These are phyloP conservation scores for Candida michaelii DNA, from an alignment of 805 yeast species.

Conservation along the genomic window DNA sequence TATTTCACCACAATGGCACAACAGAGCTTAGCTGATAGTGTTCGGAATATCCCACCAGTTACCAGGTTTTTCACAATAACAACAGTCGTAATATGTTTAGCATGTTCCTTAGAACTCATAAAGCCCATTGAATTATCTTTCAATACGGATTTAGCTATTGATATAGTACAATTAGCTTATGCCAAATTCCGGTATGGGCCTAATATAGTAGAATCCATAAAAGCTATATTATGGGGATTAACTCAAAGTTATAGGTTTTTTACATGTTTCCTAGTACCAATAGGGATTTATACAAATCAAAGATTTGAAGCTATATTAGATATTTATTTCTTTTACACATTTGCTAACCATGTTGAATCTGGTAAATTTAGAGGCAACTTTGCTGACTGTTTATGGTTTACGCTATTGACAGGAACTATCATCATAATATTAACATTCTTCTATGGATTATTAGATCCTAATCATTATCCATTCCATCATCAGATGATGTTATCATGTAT, in stretches of 20 bases:
- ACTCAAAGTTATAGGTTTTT: constrained; percentile 31
- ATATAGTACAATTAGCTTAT: background rate
- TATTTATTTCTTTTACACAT: constrained; percentile 56
- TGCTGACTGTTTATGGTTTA: constrained; percentile 59
- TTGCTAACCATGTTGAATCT: constrained; percentile 55
- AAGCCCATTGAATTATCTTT: constrained; percentile 9
- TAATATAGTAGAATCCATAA: background rate
- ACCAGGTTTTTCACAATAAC: constrained; percentile 56
- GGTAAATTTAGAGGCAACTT: constrained; percentile 48
- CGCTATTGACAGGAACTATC: constrained; percentile 47
- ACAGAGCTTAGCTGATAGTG: constrained; percentile 13
- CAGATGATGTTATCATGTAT: constrained; percentile 51
- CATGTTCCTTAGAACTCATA: constrained; percentile 22
- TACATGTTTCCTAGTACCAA: constrained; percentile 50
- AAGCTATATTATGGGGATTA: constrained; percentile 1
- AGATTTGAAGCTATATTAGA: constrained; percentile 40
- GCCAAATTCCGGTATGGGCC: background rate
- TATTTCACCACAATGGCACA: background rate
- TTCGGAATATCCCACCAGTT: constrained; percentile 53
- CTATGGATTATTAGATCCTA: constrained; percentile 22
- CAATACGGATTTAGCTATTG: background rate
- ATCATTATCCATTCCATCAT: constrained; percentile 25
- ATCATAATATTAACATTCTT: constrained; percentile 36
- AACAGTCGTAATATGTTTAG: constrained; percentile 45
- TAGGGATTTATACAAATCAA: constrained; percentile 25